Base-by-base conservation (phyloP, 2,329 filamentous ascomycete genomes). In the Talaromyces sp. region DNA sequence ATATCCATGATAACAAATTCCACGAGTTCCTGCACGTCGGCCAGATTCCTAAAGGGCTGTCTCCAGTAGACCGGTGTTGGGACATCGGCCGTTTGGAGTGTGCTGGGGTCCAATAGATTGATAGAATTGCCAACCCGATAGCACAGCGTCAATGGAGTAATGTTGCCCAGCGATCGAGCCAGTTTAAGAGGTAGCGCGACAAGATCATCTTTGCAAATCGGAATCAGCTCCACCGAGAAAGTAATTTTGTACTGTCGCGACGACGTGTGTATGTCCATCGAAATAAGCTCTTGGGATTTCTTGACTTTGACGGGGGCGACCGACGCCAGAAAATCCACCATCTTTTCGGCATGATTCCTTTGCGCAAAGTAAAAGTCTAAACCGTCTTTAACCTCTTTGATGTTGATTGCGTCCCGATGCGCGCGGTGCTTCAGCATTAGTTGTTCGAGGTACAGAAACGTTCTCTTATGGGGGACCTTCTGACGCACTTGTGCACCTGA, bases 1-100 rank as follows among this genome's bases (percentile, higher is more conserved):
- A 97, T 93, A 71, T 99, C 95, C 80, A 99, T 90, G 44, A 99
- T 83, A 62, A 98, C 87, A 71, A 98, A 99, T 75, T 99, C 95
- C 25, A 91, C 88, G 15, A 99, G 83, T 59, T 96, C 89, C 61
- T 88, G 86, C 2, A 92, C 87, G 66, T 98, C 93, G 1, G 93
- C 88, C 11, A 99, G 83, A 1, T 91, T 87, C 25, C 82, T 81
- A 79, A 99, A 98, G 0, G 95, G 95, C 10, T 88, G 84, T 58
- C 95, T 85, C 95, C 95, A 99, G 81, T 96, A 99, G 56, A 93
- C 85, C 4, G 88, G 83, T 1, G 90, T 85, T 67, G 88, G 88
- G 60, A 99, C 83, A 66, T 98, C 95, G 59, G 92, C 88, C 0
- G 90, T 96, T 73, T 98, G 92, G 10, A 99, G 88, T 0, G 93